Conservation (phyloP, 345 rosid genomes). For the Ceriops tagal region DNA sequence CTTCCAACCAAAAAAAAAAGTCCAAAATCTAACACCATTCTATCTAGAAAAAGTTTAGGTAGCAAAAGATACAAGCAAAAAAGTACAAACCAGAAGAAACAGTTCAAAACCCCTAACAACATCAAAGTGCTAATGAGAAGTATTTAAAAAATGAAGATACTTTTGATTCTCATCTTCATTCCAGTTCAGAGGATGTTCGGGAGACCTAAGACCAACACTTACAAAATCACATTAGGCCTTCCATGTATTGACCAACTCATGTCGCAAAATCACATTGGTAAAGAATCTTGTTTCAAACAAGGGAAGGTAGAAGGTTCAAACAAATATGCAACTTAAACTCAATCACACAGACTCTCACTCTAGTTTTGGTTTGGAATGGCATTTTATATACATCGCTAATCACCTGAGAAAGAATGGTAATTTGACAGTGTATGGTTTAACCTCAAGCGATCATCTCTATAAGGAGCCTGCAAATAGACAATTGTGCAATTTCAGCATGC, state of each 20-base stretch:
- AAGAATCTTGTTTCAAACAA: background rate
- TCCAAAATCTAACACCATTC: conserved; percentile 11
- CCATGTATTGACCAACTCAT: background rate
- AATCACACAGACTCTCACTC: background rate
- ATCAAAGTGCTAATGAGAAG: too few species aligned
- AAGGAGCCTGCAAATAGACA: conserved; percentile 50
- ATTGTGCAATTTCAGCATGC: background rate
- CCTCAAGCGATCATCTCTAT: conserved; percentile 58
- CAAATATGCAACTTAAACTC: background rate
- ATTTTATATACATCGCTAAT: conserved; percentile 12
- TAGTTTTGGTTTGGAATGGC: background rate
- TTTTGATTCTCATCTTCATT: background rate
- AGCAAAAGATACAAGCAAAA: background rate
- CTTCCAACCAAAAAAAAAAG: conserved; percentile 36
- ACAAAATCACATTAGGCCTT: background rate
- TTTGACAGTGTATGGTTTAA: conserved; percentile 42
- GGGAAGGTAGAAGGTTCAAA: background rate
- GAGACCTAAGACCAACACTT: background rate
- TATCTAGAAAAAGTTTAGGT: background rate
- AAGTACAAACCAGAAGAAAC: background rate
- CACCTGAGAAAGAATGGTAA: conserved; percentile 66
- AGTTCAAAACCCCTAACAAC: background rate
- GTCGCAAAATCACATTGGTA: background rate
- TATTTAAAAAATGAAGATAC: background rate
- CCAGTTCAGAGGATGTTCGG: background rate